Percentiles rank a stretch among this genome's conserved stretches.
These are phyloP conservation scores for Panicum miliaceum DNA, from an alignment of 176 grass and related monocot genomes.

Conservation along the genomic window DNA sequence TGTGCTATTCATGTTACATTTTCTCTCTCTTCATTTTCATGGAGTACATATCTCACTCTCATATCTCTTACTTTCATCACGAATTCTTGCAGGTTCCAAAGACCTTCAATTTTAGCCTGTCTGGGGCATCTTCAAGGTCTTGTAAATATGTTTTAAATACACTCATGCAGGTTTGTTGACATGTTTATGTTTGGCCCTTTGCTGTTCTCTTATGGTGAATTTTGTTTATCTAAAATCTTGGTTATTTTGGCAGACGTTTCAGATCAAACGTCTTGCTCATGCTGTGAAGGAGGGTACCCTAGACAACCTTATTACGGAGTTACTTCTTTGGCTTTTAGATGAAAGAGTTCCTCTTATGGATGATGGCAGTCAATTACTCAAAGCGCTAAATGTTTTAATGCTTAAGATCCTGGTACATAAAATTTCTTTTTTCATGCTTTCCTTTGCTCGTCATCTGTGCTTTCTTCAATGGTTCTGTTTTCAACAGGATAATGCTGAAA, in stretches of 20 bases:
- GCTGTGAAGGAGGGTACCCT: slow-evolving; percentile 89
- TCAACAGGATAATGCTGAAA: slow-evolving; percentile 94
- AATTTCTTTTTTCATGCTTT: slow-evolving; percentile 15
- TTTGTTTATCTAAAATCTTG: slow-evolving; percentile 13
- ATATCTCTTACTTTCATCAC: not conserved
- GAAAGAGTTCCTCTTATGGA: slow-evolving; percentile 99
- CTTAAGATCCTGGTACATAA: slow-evolving; percentile 93
- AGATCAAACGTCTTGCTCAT: slow-evolving; percentile 94
- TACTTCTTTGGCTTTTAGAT: slow-evolving; percentile 99
- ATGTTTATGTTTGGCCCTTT: not conserved
- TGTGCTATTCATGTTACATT: slow-evolving; percentile 40
- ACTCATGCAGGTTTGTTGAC: slow-evolving; percentile 84
- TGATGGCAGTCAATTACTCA: slow-evolving; percentile 96
- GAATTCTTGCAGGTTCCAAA: slow-evolving; percentile 75
- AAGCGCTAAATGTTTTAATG: slow-evolving; percentile 98
- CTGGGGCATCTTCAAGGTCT: slow-evolving; percentile 95
- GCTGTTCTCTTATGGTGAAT: slow-evolving; percentile 8
- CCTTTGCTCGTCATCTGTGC: slow-evolving; percentile 30
- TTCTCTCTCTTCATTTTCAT: not conserved
- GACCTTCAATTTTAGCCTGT: slow-evolving; percentile 96
- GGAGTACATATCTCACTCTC: not conserved
- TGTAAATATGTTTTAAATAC: slow-evolving; percentile 99
- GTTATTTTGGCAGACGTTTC: slow-evolving; percentile 68
- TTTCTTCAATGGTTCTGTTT: slow-evolving; percentile 40
- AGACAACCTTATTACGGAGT: slow-evolving; percentile 96